Evolutionary conservation across 139 green algal genomes (phyloP), one percentile per base, ranked within the genome.

Genomic region (Tetratostichococcus sp.): DNA sequence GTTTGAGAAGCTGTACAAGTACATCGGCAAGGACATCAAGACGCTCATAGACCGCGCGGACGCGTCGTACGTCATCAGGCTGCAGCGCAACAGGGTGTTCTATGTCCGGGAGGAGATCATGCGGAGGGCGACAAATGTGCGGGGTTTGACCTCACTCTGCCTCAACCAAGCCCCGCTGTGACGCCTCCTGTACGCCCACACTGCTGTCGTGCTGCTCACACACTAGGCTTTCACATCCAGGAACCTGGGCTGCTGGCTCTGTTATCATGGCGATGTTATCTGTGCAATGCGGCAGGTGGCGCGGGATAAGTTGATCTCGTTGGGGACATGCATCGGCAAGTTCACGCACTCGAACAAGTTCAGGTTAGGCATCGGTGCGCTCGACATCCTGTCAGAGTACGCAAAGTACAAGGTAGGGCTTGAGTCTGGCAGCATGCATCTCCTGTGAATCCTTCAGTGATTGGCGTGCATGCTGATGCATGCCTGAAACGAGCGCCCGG

Each of bases 1-100:
- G 21, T 97, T 99, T 75, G 95, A 98, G 76, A 99, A 99, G 87
- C 91, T 99, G 16, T 93, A 96, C 77, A 98, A 98, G 71, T 99
- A 96, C 70, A 90, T 99, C 11, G 96, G 96, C 14, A 98, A 97
- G 74, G 95, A 97, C 79, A 92, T 99, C 42, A 95, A 96, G 78
- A 86, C 81, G 65, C 79, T 99, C 59, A 86, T 99, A 19, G 94
- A 98, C 34, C 77, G 86, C 0, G 70, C 79, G 2, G 87, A 93
- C 34, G 92, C 97, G n/a, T 83, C 84, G 0, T 88, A 96, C 82
- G 96, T 90, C 83, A 85, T 99, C 22, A 79, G 96, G 1, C 74
- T 99, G 43, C 95, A 99, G 43, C 95, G 91, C 57, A 94, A 98
- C 74, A 78, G 86, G 19, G 92, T 99, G n/a, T 99, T 90, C 79